Conservation (phyloP, 2,329 filamentous ascomycete species). For the Fusarium drepaniforme region DNA sequence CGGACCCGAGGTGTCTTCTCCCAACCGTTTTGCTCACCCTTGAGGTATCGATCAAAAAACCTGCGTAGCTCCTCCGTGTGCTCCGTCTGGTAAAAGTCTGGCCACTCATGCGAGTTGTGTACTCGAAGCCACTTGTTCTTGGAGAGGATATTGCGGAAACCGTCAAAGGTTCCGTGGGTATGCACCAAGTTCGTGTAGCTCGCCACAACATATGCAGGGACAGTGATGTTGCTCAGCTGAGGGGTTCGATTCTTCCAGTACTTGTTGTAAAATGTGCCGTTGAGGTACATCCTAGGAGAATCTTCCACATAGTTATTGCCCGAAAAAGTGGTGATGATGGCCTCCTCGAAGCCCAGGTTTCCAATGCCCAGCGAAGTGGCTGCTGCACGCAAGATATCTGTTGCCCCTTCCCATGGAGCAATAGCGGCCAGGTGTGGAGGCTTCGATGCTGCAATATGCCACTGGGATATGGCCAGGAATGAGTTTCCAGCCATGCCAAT, state of each 20-base stretch:
- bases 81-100: not conserved
- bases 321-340: too few relatives aligned
- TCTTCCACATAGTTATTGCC: not conserved
- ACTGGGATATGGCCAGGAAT: too few relatives aligned
- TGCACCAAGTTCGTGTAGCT: not conserved
- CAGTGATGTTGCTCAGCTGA: not conserved
- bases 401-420: too few relatives aligned
- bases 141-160: not conserved
- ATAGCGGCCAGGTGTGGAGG: too few relatives aligned
- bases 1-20: not conserved
- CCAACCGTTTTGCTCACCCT: not conserved
- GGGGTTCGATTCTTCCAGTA: not conserved
- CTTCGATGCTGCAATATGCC: too few relatives aligned
- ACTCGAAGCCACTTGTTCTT: constrained; percentile 4
- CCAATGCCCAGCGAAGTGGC: too few relatives aligned
- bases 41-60: not conserved
- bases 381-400: too few relatives aligned
- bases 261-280: not conserved
- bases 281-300: not conserved
- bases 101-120: constrained; percentile 1
- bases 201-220: not conserved
- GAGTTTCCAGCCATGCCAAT: too few relatives aligned
- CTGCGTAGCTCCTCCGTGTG: not conserved
- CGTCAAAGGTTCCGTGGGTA: not conserved
- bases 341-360: too few relatives aligned